phyloP scores from a whole-genome alignment of 108 stramenopile genomes.

The Epipyxis sp. region DNA sequence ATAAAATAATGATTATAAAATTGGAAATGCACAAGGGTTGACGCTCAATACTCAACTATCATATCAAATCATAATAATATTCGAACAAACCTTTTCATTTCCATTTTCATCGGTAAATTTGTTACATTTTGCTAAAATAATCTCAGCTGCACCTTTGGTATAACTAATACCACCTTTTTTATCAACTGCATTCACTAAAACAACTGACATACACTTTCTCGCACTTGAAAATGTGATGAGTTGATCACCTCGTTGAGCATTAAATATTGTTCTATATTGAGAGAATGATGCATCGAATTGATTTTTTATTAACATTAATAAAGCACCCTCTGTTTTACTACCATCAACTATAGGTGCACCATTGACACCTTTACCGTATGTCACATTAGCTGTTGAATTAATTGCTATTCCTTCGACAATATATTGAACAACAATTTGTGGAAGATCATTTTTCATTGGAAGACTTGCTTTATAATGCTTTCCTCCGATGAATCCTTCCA shows the following conservation, averaged over 20 bases:
- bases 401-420: slow-evolving; percentile 61
- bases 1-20: too few species aligned
- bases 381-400: slow-evolving; percentile 62
- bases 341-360: slow-evolving; percentile 63
- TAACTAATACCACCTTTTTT: slow-evolving; percentile 64
- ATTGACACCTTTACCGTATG: not conserved
- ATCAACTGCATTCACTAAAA: slow-evolving; percentile 32
- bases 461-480: not conserved
- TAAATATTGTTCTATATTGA: slow-evolving; percentile 26
- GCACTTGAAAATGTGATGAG: slow-evolving; percentile 71
- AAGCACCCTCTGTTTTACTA: slow-evolving; percentile 89
- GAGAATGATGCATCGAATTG: slow-evolving; percentile 38
- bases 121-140: slow-evolving; percentile 61
- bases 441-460: not conserved
- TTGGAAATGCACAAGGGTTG: too few species aligned
- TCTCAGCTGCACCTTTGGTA: slow-evolving; percentile 79
- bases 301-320: slow-evolving; percentile 57
- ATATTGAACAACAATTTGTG: slow-evolving; percentile 46
- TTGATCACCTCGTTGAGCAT: slow-evolving; percentile 20
- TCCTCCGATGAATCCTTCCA: not conserved
- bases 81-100: slow-evolving; percentile 28
- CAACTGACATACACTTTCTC: slow-evolving; percentile 83
- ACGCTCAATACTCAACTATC: too few species aligned
- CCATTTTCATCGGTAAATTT: slow-evolving; percentile 30
- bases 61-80: too few species aligned